phyloP scores from a whole-genome alignment of 495 filamentous ascomycete species.

The Bryoglossum gracile region DNA sequence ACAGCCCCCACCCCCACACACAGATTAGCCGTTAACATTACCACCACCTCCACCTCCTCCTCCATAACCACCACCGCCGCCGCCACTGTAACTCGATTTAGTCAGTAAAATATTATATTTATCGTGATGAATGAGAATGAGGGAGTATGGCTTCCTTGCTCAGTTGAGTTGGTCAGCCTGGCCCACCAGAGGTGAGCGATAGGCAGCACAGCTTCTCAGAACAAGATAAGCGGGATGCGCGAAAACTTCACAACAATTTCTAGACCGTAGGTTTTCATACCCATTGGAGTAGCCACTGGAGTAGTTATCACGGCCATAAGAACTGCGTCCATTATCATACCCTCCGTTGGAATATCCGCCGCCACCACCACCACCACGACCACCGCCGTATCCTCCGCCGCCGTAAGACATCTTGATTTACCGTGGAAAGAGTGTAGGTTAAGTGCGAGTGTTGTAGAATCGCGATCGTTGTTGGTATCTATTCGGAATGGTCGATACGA shows the following conservation, averaged over 20 bases:
- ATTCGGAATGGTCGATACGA: constrained; percentile 2
- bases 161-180: not conserved
- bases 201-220: not conserved
- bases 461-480: not conserved
- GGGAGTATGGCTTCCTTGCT: constrained; percentile 5
- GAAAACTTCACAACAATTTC: constrained; percentile 25
- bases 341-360: constrained; percentile 18
- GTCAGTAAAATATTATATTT: constrained; percentile 10
- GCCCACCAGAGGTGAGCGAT: constrained; percentile 7
- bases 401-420: constrained; percentile 18
- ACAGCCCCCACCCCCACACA: no score
- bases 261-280: constrained; percentile 26
- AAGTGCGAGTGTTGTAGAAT: constrained; percentile 10
- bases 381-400: constrained; percentile 16
- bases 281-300: constrained; percentile 32
- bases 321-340: constrained; percentile 22
- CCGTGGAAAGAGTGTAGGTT: constrained; percentile 4
- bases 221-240: constrained; percentile 10
- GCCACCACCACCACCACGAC: constrained; percentile 18
- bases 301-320: constrained; percentile 17
- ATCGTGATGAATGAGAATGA: not conserved
- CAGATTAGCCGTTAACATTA: constrained; percentile 17
- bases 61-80: constrained; percentile 22
- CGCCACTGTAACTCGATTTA: constrained; percentile 6
- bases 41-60: constrained; percentile 31